Percentiles rank a stretch among this genome's conserved stretches.
These are phyloP conservation scores for Fusarium sp. DNA, from an alignment of 2,329 filamentous ascomycete genomes.

Conservation along the genomic window DNA sequence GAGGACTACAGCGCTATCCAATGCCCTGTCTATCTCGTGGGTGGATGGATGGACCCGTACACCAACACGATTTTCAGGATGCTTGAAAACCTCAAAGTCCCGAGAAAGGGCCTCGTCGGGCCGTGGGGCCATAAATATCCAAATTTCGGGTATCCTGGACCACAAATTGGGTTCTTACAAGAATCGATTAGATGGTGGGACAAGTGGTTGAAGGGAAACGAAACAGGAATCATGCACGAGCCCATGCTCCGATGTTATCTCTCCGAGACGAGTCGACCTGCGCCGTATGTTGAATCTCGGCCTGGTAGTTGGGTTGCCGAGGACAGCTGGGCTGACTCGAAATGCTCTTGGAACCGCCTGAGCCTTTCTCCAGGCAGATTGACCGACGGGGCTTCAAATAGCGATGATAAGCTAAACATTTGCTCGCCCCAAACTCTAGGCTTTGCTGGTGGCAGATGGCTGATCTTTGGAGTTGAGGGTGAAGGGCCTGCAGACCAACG, in stretches of 20 bases:
- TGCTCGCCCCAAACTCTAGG: conserved; percentile 12
- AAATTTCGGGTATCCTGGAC: conserved; percentile 7
- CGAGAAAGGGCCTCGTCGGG: conserved; percentile 13
- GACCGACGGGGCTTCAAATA: rapidly evolving
- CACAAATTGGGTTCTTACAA: conserved; percentile 11
- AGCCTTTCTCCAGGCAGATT: background rate
- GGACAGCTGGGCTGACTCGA: conserved; percentile 1
- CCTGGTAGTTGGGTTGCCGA: conserved; percentile 11
- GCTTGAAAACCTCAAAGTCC: conserved; percentile 3
- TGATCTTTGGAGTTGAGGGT: conserved; percentile 10
- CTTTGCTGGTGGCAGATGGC: conserved; percentile 10
- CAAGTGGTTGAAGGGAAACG: conserved; percentile 11
- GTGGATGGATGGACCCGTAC: conserved; percentile 20
- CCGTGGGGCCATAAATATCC: conserved; percentile 18
- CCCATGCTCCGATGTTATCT: conserved; percentile 14
- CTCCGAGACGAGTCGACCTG: background rate
- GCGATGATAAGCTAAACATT: background rate
- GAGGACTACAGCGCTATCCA: conserved; percentile 12
- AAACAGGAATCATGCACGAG: conserved; percentile 11
- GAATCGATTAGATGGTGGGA: conserved; percentile 12
- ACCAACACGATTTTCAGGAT: conserved; percentile 23
- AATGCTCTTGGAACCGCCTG: rapidly evolving
- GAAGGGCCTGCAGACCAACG: conserved; percentile 13
- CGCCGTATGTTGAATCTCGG: background rate
- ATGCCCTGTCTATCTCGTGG: conserved; percentile 4